These are phyloP conservation scores for Neoboletus magnificus DNA, from an alignment of 768 basidiomycete species.

Conservation along the genomic window DNA sequence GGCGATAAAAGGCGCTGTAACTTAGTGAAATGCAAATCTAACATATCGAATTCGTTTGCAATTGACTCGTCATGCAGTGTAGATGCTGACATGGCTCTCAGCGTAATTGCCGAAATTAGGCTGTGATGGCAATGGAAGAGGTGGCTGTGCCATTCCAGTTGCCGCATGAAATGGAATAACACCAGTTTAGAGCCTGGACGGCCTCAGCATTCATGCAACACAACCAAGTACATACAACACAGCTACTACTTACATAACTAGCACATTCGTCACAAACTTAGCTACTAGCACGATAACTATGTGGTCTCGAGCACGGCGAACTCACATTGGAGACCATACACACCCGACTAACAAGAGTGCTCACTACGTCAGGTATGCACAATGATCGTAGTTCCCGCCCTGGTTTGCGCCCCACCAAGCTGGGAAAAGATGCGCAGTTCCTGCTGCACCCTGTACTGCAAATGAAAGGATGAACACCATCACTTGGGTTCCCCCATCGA, in stretches of 20 bases:
- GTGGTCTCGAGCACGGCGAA: not conserved
- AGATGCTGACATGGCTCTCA: not conserved
- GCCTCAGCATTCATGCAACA: no score
- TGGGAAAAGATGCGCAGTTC: slow-evolving; percentile 48
- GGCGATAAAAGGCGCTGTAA: not conserved
- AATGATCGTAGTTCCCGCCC: slow-evolving; percentile 37
- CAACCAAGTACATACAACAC: no score
- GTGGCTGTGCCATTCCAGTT: slow-evolving; percentile 5
- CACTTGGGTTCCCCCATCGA: slow-evolving; percentile 43
- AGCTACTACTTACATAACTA: no score
- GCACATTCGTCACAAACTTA: not conserved
- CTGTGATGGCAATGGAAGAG: not conserved
- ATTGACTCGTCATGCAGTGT: not conserved
- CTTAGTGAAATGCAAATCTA: not conserved
- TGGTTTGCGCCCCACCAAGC: slow-evolving; percentile 61
- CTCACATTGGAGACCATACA: not conserved
- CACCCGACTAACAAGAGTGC: not conserved
- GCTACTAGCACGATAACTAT: not conserved
- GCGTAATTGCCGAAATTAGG: not conserved
- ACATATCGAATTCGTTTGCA: not conserved
- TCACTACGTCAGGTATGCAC: slow-evolving; percentile 19
- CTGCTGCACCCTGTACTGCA: slow-evolving; percentile 51
- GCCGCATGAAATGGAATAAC: not conserved
- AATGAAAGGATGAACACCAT: slow-evolving; percentile 54
- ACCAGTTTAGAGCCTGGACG: not conserved